Percentiles rank a stretch among this genome's conserved stretches.
These are phyloP conservation scores for Hymenoscyphus infarciens DNA, from an alignment of 2,329 filamentous ascomycete species.

Conservation along the genomic window DNA sequence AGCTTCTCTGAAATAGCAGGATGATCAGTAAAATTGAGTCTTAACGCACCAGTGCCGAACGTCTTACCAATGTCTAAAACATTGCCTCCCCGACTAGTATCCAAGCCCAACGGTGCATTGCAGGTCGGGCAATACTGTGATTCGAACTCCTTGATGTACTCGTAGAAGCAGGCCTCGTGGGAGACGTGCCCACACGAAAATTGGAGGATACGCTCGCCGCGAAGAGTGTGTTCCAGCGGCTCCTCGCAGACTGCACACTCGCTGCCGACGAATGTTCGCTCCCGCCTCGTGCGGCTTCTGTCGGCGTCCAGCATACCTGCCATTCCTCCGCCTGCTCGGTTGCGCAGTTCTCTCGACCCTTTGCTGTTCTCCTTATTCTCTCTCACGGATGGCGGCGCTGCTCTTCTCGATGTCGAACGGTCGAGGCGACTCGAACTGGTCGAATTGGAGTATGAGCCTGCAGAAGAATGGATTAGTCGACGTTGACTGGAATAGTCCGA, in stretches of 20 bases:
- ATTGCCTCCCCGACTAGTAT: constrained; percentile 88
- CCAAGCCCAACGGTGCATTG: constrained; percentile 84
- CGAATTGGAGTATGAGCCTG: constrained; percentile 14
- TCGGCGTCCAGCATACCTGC: constrained; percentile 70
- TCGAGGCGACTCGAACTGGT: constrained; percentile 13
- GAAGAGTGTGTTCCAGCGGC: constrained; percentile 89
- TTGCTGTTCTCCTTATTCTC: constrained; percentile 11
- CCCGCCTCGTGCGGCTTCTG: constrained; percentile 73
- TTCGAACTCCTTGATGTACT: constrained; percentile 93
- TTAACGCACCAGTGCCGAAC: constrained; percentile 34
- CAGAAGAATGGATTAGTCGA: constrained; percentile 18
- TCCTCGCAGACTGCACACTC: constrained; percentile 97
- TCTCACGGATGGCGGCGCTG: not conserved
- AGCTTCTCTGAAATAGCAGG: constrained; percentile 70
- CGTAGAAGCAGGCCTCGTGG: constrained; percentile 97
- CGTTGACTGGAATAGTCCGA: constrained; percentile 6
- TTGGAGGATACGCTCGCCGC: constrained; percentile 89
- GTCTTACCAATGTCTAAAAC: constrained; percentile 79
- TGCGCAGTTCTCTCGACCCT: constrained; percentile 25
- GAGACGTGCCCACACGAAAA: constrained; percentile 97
- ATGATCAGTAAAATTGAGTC: constrained; percentile 25
- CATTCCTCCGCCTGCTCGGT: constrained; percentile 41
- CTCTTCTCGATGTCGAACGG: constrained; percentile 1
- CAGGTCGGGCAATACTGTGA: constrained; percentile 93
- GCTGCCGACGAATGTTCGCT: constrained; percentile 91